Evolutionary conservation across 2,329 filamentous ascomycete genomes (phyloP).

Genomic region (Scortechinia acanthostroma): DNA sequence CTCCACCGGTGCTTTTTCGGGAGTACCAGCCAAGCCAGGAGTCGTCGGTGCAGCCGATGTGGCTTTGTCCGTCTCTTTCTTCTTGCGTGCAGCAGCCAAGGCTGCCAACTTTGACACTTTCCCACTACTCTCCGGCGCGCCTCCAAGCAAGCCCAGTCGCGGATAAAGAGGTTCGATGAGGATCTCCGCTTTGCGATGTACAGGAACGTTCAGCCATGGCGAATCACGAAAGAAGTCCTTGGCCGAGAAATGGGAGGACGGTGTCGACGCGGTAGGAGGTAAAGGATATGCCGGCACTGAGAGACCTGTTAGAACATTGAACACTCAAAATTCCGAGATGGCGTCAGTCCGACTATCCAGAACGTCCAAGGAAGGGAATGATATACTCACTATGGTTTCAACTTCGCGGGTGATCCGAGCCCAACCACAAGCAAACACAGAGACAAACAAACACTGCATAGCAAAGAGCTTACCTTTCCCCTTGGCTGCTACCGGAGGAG

Average conservation of each 20-base stretch:
- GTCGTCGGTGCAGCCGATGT: slow-evolving; percentile 5
- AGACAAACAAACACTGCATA: no score
- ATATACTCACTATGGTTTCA: no score
- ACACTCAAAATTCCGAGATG: no score
- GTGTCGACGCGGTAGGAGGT: slow-evolving; percentile 19
- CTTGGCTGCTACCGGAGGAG: slow-evolving; percentile 2
- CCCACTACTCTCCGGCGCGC: slow-evolving; percentile 51
- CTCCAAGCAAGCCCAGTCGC: slow-evolving; percentile 70
- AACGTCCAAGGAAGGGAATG: no score
- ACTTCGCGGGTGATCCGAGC: background rate
- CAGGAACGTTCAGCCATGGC: slow-evolving; percentile 74
- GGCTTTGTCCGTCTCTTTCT: slow-evolving; percentile 61
- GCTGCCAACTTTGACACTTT: slow-evolving; percentile 88
- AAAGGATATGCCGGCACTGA: slow-evolving; percentile 8
- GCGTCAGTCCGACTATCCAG: no score
- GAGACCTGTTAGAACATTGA: slow-evolving; percentile 3
- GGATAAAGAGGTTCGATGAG: slow-evolving; percentile 49
- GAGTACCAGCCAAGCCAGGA: slow-evolving; percentile 9
- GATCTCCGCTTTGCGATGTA: slow-evolving; percentile 49
- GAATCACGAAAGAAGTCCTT: slow-evolving; percentile 72
- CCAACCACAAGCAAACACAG: background rate
- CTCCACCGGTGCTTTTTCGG: background rate
- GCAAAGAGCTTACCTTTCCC: slow-evolving; percentile 5
- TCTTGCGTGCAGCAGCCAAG: slow-evolving; percentile 77
- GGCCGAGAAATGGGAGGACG: slow-evolving; percentile 17